phyloP scores from a whole-genome alignment of 306 rosid species.

The Macrotyloma uniflorum region DNA sequence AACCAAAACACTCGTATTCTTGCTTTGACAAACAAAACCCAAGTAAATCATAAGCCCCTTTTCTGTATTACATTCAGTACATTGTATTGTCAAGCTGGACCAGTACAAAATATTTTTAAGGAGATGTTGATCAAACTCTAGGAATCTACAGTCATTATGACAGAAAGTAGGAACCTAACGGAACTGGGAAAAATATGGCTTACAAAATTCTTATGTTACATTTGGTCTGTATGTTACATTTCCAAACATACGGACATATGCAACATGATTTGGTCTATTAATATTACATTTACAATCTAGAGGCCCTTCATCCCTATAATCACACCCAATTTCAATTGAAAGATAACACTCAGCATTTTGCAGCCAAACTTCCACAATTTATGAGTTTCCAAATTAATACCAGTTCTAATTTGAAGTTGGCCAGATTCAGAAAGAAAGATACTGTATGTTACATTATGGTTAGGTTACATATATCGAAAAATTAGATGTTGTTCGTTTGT shows the following conservation, averaged over 20 bases:
- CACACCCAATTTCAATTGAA: not conserved
- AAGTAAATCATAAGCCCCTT: not conserved
- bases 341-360: not conserved
- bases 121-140: constrained; percentile 2
- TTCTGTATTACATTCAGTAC: not conserved
- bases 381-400: not conserved
- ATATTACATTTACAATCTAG: not conserved
- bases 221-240: constrained; percentile 6
- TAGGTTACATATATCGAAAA: too few relatives aligned
- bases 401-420: not conserved
- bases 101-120: not conserved
- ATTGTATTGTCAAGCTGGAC: not conserved
- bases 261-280: too few relatives aligned
- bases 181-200: not conserved
- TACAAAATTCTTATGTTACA: not conserved
- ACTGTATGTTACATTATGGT: too few relatives aligned
- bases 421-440: not conserved
- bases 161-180: not conserved
- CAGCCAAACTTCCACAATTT: not conserved
- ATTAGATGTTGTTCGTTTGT: too few relatives aligned
- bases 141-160: not conserved
- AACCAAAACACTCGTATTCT: not conserved
- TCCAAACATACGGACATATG: not conserved
- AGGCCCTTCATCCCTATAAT: not conserved
- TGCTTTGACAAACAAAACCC: constrained; percentile 17